Conservation (phyloP, 495 filamentous ascomycete genomes). For the Penicillium subrubescens region DNA sequence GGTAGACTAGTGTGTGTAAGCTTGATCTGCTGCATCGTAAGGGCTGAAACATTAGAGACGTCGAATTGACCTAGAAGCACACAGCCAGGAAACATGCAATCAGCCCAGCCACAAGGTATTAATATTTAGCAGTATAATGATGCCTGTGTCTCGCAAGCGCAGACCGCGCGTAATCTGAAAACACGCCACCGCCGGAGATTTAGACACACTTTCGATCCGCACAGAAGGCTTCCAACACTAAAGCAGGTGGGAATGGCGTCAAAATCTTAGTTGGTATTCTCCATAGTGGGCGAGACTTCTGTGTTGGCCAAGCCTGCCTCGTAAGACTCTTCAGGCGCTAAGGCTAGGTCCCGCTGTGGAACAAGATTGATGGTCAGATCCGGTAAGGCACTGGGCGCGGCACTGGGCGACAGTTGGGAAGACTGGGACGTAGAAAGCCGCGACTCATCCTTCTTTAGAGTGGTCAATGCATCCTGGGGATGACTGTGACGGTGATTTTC, state of each 20-base stretch:
- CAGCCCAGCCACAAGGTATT: background rate
- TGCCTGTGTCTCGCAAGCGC: background rate
- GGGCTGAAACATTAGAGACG: background rate
- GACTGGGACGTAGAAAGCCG: slow-evolving; percentile 12
- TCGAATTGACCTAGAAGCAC: background rate
- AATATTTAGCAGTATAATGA: background rate
- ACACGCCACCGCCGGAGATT: background rate
- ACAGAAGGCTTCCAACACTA: slow-evolving; percentile 4
- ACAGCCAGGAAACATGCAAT: background rate
- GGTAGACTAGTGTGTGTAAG: background rate
- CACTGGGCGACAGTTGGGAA: slow-evolving; percentile 17
- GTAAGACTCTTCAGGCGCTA: slow-evolving; percentile 29
- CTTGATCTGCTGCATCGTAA: background rate
- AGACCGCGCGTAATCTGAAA: background rate
- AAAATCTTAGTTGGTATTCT: slow-evolving; percentile 5
- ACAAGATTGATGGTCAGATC: slow-evolving; percentile 17
- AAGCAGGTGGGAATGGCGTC: background rate
- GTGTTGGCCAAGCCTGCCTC: slow-evolving; percentile 23
- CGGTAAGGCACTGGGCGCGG: slow-evolving; percentile 18
- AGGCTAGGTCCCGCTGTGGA: slow-evolving; percentile 25
- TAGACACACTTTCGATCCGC: background rate
- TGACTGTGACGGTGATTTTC: slow-evolving; percentile 16
- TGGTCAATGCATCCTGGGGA: slow-evolving; percentile 5
- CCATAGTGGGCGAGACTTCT: slow-evolving; percentile 8
- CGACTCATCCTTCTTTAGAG: slow-evolving; percentile 12